Evolutionary conservation across 129 eudicot genomes (phyloP).

Genomic region (Escallonia rubra): DNA sequence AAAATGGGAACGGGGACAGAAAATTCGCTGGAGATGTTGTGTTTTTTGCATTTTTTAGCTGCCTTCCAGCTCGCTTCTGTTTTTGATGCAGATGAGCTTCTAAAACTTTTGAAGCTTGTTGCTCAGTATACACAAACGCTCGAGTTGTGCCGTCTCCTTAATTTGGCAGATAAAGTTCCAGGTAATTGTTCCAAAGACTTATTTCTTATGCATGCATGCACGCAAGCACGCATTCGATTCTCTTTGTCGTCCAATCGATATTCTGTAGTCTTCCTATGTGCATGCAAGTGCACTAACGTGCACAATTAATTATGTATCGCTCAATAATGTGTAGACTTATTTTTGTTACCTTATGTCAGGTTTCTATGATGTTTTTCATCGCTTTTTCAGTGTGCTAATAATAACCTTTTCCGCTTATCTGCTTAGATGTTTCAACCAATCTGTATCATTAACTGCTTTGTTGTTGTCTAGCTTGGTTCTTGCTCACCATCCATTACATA

Average conservation of each 20-base stretch:
- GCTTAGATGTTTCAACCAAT: too few species aligned
- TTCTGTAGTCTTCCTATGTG: background rate
- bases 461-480: too few species aligned
- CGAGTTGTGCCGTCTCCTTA: slow-evolving; percentile 22
- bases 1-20: slow-evolving; percentile 11
- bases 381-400: too few species aligned
- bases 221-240: background rate
- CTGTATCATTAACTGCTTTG: too few species aligned
- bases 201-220: background rate
- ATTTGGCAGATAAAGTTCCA: slow-evolving; percentile 11
- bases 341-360: background rate
- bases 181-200: slow-evolving; percentile 4
- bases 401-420: too few species aligned
- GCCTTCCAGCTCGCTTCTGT: slow-evolving; percentile 10
- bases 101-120: slow-evolving; percentile 10
- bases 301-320: background rate
- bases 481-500: too few species aligned
- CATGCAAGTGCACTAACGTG: background rate
- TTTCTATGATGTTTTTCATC: background rate
- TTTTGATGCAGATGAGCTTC: slow-evolving; percentile 18
- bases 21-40: slow-evolving; percentile 17
- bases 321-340: background rate
- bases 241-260: background rate
- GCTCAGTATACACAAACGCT: slow-evolving; percentile 12
- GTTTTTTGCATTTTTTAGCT: slow-evolving; percentile 31